Evolutionary conservation across 768 basidiomycete genomes (phyloP), one percentile per base, ranked within the genome.

Genomic region (Porphyrellus cyaneotinctus): DNA sequence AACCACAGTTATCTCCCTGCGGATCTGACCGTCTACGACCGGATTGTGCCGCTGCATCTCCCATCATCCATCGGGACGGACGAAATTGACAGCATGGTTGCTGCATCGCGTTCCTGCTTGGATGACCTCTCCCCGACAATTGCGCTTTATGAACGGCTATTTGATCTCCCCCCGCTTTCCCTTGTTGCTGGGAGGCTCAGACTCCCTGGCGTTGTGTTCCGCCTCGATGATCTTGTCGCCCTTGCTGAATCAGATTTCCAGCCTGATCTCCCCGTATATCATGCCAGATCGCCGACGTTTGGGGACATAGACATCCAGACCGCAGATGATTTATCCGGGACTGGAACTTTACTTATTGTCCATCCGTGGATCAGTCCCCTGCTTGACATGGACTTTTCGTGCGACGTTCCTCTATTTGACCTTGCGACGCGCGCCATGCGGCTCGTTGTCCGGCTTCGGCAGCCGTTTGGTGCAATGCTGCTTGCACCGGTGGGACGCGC

Each of bases 1-100:
- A 49, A 45, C 14, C 49, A 57, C 18, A 57, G 56, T 14, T 57
- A 37, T 20, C 55, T 56, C 17, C 45, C 55, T 3, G 20, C 26
- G 8, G 26, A 49, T 17, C 56, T 56, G 13, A 42, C 30, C 0
- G 47, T 49, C 17, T 49, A 49, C 37, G 18, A 33, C 14, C 23
- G 42, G 32, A 42, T 42, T 8, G 22, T 24, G 4, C 39, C 39
- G 3, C 22, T 12, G 0, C 31, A 42, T 12, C 2, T 49, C 4
- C 39, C 39, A 13, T 12, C 17, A 14, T 20, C 20, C 9, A 4
- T 49, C 20, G 38, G 31, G 38, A 2, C 18, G 4, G 20, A 15
- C 2, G 20, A 23, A 20, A 49, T 49, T 20, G 38, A 31, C 18
- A 4, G 6, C 38, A 32, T n/a, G 20, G 38, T 38, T 6, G 37